phyloP scores from a whole-genome alignment of 2,329 filamentous ascomycete species.

The Apiospora arundinis region DNA sequence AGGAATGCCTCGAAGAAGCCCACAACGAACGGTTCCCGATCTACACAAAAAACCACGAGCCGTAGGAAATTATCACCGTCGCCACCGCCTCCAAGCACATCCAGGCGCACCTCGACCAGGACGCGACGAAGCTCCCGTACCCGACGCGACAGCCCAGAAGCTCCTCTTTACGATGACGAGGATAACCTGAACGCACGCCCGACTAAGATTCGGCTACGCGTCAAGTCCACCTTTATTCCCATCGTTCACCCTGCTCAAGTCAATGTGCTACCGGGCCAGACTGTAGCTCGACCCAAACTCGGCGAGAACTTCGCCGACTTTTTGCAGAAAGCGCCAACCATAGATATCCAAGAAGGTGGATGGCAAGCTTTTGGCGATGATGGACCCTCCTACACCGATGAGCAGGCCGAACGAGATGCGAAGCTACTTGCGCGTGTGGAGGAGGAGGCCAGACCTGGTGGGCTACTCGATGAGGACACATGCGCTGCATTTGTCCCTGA shows the following conservation, averaged over 20 bases:
- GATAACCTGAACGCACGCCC: constrained; percentile 36
- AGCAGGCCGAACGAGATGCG: constrained; percentile 72
- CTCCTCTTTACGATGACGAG: constrained; percentile 31
- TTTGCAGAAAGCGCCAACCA: constrained; percentile 54
- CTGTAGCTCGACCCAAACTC: constrained; percentile 52
- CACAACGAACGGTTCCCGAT: constrained; percentile 29
- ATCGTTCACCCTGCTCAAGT: constrained; percentile 66
- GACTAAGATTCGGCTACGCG: constrained; percentile 55
- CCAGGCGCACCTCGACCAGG: constrained; percentile 47
- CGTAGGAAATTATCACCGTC: constrained; percentile 49
- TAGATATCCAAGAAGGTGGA: constrained; percentile 65
- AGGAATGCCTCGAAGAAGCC: constrained; percentile 33
- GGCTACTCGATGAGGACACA: constrained; percentile 71
- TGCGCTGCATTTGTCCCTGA: constrained; percentile 79
- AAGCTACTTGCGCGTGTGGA: constrained; percentile 72
- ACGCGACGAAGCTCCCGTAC: constrained; percentile 52
- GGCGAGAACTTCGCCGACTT: constrained; percentile 64
- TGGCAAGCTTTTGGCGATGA: constrained; percentile 60
- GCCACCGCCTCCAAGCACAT: constrained; percentile 44
- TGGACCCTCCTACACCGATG: constrained; percentile 62
- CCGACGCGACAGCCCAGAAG: constrained; percentile 38
- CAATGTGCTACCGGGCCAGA: constrained; percentile 48
- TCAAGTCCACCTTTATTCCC: constrained; percentile 57
- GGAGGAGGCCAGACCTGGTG: constrained; percentile 75
- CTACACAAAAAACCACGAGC: constrained; percentile 31